Evolutionary conservation across 352 stramenopile species (phyloP), one percentile per base, ranked within the genome.

Genomic region (Hyaloperonospora brassicae): DNA sequence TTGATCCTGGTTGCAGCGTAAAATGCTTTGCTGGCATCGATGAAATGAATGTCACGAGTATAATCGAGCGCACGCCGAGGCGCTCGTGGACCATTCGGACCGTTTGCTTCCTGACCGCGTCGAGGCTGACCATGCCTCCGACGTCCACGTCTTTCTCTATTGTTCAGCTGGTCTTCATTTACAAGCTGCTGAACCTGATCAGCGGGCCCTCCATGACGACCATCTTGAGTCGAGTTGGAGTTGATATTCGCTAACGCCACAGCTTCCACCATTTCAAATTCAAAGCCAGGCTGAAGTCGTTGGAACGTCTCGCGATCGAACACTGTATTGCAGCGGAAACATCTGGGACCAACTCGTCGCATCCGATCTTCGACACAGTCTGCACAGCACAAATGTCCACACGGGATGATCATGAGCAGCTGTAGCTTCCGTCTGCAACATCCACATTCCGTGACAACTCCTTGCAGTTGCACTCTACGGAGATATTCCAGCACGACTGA

Each of bases 241-340:
- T 59, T 52, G 25, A 56, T 27, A 9, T 52, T 51, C n/a, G 64
- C 27, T 34, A 34, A 34, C 27, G 27, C 27, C 8, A 56, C 50
- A 34, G 57, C 61, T 48, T 69, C 52, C 39, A 70, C 61, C 52
- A 69, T 64, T 55, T 72, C 53, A 57, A 88, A 89, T 30, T 91
- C 76, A 58, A 95, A 89, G 1, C 86, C 86, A 2, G 86, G 86
- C 45, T 96, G 86, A 31, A 96, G 64, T 35, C 62, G 52, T 61
- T 97, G 88, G 62, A 97, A 96, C 1, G 89, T 57, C 67, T 98
- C 89, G 21, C 84, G 71, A 57, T 98, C 88, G 40, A 80, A 93
- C 2, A 47, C 43, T 0, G 66, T 62, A 40, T 69, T 59, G 49
- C 84, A 94, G 1, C 64, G 59, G 30, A 67, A 76, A 45, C 84